Evolutionary conservation across 768 basidiomycete species (phyloP), one percentile per base, ranked within the genome.

Genomic region (Suillus decipiens): DNA sequence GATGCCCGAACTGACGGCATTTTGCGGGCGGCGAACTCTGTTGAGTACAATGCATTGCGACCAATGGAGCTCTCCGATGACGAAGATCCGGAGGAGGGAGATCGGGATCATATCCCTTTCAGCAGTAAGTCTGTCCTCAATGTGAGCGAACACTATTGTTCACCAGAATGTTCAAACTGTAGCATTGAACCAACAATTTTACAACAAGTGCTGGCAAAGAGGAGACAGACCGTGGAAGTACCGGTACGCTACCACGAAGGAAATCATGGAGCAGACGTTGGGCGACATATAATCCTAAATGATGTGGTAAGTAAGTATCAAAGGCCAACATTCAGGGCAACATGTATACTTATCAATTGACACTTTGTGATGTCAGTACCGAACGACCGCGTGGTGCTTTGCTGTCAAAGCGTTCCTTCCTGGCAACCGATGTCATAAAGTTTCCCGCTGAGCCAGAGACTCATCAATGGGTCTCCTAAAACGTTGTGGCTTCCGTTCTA

Each of bases 221-320:
- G 51, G 64, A 9, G 65, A 62, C 31, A 19, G 39, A 11, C 6
- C 33, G 11, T 75, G 75, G 75, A 55, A 42, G 39, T 75, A 75
- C 62, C 73, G 74, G 60, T 76, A 76, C 41, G 67, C 74, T 37
- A 75, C 74, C 36, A 58, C 68, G 17, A 64, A 75, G n/a, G 74
- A 75, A 59, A 69, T 76, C 5, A 64, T 56, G 12, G 67, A 65
- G 59, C 75, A 75, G 64, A 51, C 19, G 5, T 41, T 57, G 10
- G 10, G 14, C 14, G 28, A 57, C 7, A 19, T 19, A 19, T 15
- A 11, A 11, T 57, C 6, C 24, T 57, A 19, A 37, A 19, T 28
- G 28, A 28, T 41, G 24, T 11, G 51, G 17, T 53, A 19, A 53
- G 17, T 33, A 10, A 53, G 17, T 33, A 10, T 53, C 9, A 19